Percentiles rank a stretch among this genome's conserved stretches.
phyloP scores from a whole-genome alignment of 805 yeast genomes.

The Wickerhamiella hasegawae region DNA sequence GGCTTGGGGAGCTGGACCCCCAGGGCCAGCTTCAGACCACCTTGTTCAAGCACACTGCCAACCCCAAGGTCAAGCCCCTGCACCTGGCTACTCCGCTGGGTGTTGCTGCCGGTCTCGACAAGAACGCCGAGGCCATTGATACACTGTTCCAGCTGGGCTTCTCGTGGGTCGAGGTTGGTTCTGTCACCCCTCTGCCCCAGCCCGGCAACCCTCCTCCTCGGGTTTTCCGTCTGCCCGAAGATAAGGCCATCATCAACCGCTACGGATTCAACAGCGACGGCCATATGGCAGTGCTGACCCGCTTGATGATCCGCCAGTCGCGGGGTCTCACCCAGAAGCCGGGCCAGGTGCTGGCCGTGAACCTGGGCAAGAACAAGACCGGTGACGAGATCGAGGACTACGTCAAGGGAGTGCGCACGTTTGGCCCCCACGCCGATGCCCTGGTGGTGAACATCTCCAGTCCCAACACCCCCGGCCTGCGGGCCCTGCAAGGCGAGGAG shows the following conservation, averaged over 20 bases:
- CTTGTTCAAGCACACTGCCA: conserved; percentile 15
- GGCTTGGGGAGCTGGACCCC: conserved; percentile 20
- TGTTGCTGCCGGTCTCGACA: conserved; percentile 91
- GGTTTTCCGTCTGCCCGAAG: conserved; percentile 69
- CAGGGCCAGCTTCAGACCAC: conserved; percentile 15
- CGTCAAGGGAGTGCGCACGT: conserved; percentile 62
- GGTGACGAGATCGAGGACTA: conserved; percentile 87
- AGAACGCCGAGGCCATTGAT: conserved; percentile 84
- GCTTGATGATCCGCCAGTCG: conserved; percentile 49
- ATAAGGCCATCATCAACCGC: conserved; percentile 83
- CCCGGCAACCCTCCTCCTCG: conserved; percentile 92
- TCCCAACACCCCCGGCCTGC: conserved; percentile 90
- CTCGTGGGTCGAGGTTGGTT: conserved; percentile 82
- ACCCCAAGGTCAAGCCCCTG: conserved; percentile 17
- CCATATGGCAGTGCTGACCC: conserved; percentile 53
- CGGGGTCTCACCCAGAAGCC: conserved; percentile 14
- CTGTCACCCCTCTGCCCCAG: conserved; percentile 84
- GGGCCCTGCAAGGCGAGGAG: conserved; percentile 67
- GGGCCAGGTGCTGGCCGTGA: conserved; percentile 53
- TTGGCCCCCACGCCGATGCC: conserved; percentile 78
- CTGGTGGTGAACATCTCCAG: conserved; percentile 83
- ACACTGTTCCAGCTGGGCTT: conserved; percentile 64
- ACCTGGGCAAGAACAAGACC: conserved; percentile 80
- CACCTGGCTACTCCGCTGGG: conserved; percentile 66
- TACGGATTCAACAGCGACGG: conserved; percentile 93